Percentiles rank a stretch among this genome's conserved stretches.
These are phyloP conservation scores for Candida nitratophila DNA, from an alignment of 805 yeast genomes.

Conservation along the genomic window DNA sequence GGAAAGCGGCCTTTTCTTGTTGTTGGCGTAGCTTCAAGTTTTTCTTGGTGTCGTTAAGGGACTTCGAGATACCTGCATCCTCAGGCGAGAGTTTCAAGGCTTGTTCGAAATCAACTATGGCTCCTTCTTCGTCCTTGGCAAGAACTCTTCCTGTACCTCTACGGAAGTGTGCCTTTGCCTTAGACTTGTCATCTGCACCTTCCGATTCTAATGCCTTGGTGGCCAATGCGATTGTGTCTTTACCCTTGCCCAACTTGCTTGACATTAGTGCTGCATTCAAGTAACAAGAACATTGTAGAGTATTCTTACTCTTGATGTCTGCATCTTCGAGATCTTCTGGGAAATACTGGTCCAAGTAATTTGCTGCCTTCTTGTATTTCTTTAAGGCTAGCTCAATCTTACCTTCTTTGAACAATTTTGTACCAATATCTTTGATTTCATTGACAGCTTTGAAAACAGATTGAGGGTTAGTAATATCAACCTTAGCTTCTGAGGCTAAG, in stretches of 20 bases:
- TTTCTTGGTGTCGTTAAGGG: constrained; percentile 51
- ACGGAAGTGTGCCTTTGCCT: constrained; percentile 82
- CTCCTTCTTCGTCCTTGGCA: constrained; percentile 62
- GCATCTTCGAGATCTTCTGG: constrained; percentile 62
- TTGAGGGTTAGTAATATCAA: constrained; percentile 53
- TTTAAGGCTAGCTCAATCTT: constrained; percentile 47
- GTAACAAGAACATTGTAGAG: constrained; percentile 54
- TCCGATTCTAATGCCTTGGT: constrained; percentile 60
- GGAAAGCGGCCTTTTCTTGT: constrained; percentile 67
- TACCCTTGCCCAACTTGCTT: constrained; percentile 51
- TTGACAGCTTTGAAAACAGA: constrained; percentile 61
- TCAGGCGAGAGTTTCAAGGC: constrained; percentile 61
- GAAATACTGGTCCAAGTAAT: constrained; percentile 62
- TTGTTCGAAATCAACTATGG: constrained; percentile 54
- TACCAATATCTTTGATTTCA: constrained; percentile 69
- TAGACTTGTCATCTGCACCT: constrained; percentile 52
- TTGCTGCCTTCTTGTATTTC: constrained; percentile 69
- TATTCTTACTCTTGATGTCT: constrained; percentile 40
- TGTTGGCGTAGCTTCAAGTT: constrained; percentile 47
- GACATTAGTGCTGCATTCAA: constrained; percentile 73
- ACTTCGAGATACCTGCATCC: constrained; percentile 66
- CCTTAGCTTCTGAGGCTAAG: constrained; percentile 64
- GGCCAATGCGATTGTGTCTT: constrained; percentile 51
- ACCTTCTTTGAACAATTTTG: constrained; percentile 62
- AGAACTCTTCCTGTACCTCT: constrained; percentile 69